phyloP scores from a whole-genome alignment of 1,139 yeast species.

The Zygosaccharomyces pseudobailii region DNA sequence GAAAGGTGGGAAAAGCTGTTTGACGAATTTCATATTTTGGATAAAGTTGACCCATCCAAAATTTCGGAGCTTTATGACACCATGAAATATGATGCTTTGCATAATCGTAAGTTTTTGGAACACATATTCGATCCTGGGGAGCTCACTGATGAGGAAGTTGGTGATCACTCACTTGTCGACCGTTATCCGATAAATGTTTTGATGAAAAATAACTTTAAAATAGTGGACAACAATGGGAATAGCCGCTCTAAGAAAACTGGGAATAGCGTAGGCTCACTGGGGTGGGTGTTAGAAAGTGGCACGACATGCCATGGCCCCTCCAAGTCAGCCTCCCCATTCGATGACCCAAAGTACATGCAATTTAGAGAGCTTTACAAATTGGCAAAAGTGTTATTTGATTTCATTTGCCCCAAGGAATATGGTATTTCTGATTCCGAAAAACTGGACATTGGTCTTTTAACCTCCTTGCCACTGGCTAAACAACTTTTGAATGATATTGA shows the following conservation, averaged over 20 bases:
- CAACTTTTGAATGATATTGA: slow-evolving; percentile 80
- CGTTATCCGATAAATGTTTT: slow-evolving; percentile 76
- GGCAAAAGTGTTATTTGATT: slow-evolving; percentile 91
- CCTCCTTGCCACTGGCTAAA: slow-evolving; percentile 89
- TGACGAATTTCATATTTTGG: slow-evolving; percentile 86
- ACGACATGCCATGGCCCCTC: slow-evolving; percentile 40
- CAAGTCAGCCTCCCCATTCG: slow-evolving; percentile 59
- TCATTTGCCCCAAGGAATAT: slow-evolving; percentile 97
- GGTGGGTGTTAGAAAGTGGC: slow-evolving; percentile 58
- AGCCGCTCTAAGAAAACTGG: slow-evolving; percentile 23
- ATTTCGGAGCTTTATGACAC: slow-evolving; percentile 96
- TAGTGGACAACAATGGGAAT: slow-evolving; percentile 24
- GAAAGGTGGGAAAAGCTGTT: slow-evolving; percentile 98
- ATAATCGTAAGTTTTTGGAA: slow-evolving; percentile 84
- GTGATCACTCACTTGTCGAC: slow-evolving; percentile 60
- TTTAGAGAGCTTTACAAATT: slow-evolving; percentile 83
- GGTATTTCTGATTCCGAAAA: slow-evolving; percentile 96
- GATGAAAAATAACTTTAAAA: slow-evolving; percentile 70
- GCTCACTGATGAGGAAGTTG: slow-evolving; percentile 50
- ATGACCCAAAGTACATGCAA: slow-evolving; percentile 71
- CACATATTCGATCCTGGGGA: slow-evolving; percentile 71
- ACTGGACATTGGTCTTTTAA: slow-evolving; percentile 88
- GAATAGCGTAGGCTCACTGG: slow-evolving; percentile 62
- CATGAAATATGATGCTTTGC: slow-evolving; percentile 97
- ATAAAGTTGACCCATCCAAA: slow-evolving; percentile 96